Base-by-base conservation (phyloP, 1,284 basidiomycete genomes). In the Pseudozyma tsukubaensis region DNA sequence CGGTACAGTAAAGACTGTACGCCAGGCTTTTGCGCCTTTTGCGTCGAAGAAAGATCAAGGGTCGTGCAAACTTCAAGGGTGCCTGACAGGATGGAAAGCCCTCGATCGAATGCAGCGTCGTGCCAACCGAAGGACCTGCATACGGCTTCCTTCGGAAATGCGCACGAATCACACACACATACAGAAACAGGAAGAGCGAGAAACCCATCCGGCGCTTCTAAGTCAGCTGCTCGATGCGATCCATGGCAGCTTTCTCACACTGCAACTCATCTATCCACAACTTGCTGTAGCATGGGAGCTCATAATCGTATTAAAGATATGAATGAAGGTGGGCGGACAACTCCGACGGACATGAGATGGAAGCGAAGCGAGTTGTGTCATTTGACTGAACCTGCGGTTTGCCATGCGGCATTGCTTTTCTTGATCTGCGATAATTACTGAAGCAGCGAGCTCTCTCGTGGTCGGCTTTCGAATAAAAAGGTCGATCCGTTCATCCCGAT, bases 61-160 rank as follows among this genome's bases (percentile, higher is more conserved):
- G 24, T 29, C 24, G 24, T 29, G 24, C 24, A 29, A 29, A 29
- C 24, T 29, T 29, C 24, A 6, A 29, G 3, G 14, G 32, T 51
- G 40, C 37, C 32, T 47, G 43, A 18, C 44, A 21, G 24, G 16
- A 8, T 6, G 24, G 19, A 40, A 19, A 43, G n/a, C 56, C 48
- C 56, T 58, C 56, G 49, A 43, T 50, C 40, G 19, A 42, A 50
- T 44, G 56, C 56, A 44, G 24, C 24, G 24, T 29, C 24, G 24
- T 29, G 24, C 24, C 24, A 29, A 29, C 24, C 24, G 24, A 29
- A 29, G 24, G 6, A 29, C 24, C 24, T 29, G 24, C 24, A 35
- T 24, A 34, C 35, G 34, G 12, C 16, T 4, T 11, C 19, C 45
- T 48, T 24, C 45, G 19, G 24, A 39, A 39, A 39, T 39, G 37